Evolutionary conservation across 352 stramenopile species (phyloP).

Genomic region (Phytophthora niederhauseri): DNA sequence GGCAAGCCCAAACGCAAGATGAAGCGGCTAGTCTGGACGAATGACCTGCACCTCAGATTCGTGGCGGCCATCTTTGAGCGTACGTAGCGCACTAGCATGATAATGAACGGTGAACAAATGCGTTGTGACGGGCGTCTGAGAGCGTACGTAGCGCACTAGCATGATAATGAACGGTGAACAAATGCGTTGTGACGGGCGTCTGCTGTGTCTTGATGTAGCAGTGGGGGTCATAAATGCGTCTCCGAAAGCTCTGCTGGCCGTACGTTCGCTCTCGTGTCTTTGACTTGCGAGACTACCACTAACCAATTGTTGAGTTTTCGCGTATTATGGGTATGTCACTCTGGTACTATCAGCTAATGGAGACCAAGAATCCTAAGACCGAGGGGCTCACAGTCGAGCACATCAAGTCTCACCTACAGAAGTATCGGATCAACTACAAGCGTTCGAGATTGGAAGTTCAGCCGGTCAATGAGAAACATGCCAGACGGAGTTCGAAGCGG

Average conservation of each 20-base stretch:
- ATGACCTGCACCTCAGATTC: conserved; percentile 32
- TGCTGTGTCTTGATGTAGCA: neutral
- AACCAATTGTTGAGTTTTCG: neutral
- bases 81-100: conserved; percentile 11
- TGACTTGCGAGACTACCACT: neutral
- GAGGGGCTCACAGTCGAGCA: conserved; percentile 26
- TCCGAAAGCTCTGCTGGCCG: conserved; percentile 25
- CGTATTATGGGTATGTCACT: neutral
- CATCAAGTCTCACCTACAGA: conserved; percentile 37
- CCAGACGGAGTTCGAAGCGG: conserved; percentile 19
- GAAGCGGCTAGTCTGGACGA: conserved; percentile 22
- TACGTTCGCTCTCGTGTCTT: conserved; percentile 11
- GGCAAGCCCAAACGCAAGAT: conserved; percentile 22
- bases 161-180: neutral
- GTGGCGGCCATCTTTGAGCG: conserved; percentile 31
- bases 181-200: conserved; percentile 13
- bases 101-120: neutral
- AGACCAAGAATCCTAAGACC: conserved; percentile 9
- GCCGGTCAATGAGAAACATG: conserved; percentile 21
- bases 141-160: conserved; percentile 17
- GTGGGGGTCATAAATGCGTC: conserved; percentile 36
- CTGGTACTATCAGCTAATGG: conserved; percentile 24
- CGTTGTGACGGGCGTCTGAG: conserved; percentile 18
- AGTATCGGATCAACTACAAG: conserved; percentile 35
- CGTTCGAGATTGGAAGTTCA: conserved; percentile 22